Evolutionary conservation across 139 green algal genomes (phyloP), one percentile per base, ranked within the genome.

Genomic region (Haematococcus sp.): DNA sequence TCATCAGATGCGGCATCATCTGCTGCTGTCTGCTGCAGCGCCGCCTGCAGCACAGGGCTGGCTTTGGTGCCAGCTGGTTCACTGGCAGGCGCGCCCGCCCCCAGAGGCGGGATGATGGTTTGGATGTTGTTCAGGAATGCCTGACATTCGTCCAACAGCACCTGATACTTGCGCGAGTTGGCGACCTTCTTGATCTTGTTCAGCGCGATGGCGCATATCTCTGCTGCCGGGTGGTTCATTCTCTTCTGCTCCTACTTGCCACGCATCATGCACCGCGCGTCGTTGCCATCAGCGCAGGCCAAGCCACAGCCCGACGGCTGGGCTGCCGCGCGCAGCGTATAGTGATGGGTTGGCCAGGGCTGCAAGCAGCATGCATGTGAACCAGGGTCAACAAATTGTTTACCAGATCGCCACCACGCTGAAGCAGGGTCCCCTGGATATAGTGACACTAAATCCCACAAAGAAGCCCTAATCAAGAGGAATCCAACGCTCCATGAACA

Each of bases 181-280:
- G 75, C 77, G 27, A 83, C 23, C 58, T 85, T 83, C 15, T 73
- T 72, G 73, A 89, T 84, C 59, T 89, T 89, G 0, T 69, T 64
- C 46, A 89, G 66, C 2, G 84, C 75, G 43, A 83, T 83, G 19
- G 59, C 73, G 17, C 86, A 81, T 40, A 89, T 84, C 73, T 87
- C 80, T 11, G 77, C 77, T 40, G 84, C 84, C 11, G 84, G 80
- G 34, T 84, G 70, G 61, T 76, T 75, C 72, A 63, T 63, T n/a
- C 32, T 34, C 40, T 30, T 31, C 32, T 49, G 40, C 31, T 51
- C 31, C 31, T 51, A 17, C 22, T 20, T 20, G 30, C 11, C 40
- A 30, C 32, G 5, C 9, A 69, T 51, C 33, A 69, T n/a, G 59
- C 19, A 66, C 13, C 16, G 25, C 59, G 4, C 15, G 28, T 27